phyloP scores from a whole-genome alignment of 1,139 yeast genomes.

The Sugiyamaella pinicola region DNA sequence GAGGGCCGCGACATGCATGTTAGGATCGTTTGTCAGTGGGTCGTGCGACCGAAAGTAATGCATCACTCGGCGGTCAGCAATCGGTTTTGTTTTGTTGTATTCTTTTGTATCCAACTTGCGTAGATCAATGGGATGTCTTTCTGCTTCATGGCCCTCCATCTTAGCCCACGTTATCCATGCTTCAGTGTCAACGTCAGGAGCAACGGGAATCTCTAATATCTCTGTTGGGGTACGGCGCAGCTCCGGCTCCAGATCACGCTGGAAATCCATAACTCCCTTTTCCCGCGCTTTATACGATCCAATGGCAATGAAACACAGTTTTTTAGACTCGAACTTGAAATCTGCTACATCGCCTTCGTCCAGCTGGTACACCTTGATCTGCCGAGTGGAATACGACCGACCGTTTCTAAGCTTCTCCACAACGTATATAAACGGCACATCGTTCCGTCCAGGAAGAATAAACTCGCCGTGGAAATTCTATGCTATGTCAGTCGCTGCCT shows the following conservation, averaged over 20 bases:
- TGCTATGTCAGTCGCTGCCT: conserved; percentile 13
- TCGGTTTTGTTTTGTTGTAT: conserved; percentile 27
- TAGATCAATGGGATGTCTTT: conserved; percentile 39
- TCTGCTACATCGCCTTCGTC: conserved; percentile 27
- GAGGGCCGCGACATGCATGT: conserved; percentile 40
- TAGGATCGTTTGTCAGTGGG: conserved; percentile 31
- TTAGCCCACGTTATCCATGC: conserved; percentile 32
- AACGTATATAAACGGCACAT: conserved; percentile 38
- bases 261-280: conserved; percentile 30
- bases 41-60: conserved; percentile 37
- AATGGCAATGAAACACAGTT: conserved; percentile 36
- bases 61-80: conserved; percentile 35
- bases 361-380: conserved; percentile 38
- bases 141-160: conserved; percentile 25
- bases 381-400: conserved; percentile 35
- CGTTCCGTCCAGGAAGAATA: conserved; percentile 37
- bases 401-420: conserved; percentile 39
- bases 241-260: conserved; percentile 29
- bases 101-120: conserved; percentile 36
- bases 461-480: conserved; percentile 40
- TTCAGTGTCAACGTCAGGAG: conserved; percentile 39
- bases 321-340: conserved; percentile 30
- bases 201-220: conserved; percentile 31
- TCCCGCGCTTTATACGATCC: conserved; percentile 38
- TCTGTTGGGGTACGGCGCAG: conserved; percentile 23